Evolutionary conservation across 352 stramenopile species (phyloP).

Genomic region (Phytophthora megakarya): DNA sequence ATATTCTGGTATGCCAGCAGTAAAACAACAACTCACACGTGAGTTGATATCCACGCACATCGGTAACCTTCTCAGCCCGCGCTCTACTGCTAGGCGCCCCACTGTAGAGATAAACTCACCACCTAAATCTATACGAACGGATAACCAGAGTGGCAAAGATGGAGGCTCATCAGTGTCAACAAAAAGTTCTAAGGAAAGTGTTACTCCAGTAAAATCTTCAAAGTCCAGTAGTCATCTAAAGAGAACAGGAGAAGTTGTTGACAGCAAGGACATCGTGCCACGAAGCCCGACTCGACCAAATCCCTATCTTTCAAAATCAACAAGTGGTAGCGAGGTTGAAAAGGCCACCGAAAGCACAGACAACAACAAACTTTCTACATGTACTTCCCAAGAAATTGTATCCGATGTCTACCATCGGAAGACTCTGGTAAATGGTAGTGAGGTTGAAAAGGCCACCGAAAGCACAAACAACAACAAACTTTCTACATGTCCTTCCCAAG

Average conservation of each 20-base stretch:
- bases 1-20: slow-evolving; percentile 40
- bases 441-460: not conserved
- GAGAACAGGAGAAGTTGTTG: not conserved
- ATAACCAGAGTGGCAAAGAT: slow-evolving; percentile 8
- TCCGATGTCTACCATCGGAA: slow-evolving; percentile 2
- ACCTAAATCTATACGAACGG: not conserved
- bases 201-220: not conserved
- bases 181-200: slow-evolving; percentile 15
- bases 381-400: not conserved
- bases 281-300: not conserved
- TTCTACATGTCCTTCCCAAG: not conserved
- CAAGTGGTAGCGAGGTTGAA: not conserved
- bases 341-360: not conserved
- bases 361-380: not conserved
- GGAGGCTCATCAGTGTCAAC: not conserved
- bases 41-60: slow-evolving; percentile 35
- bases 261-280: not conserved
- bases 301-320: not conserved
- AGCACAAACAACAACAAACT: not conserved
- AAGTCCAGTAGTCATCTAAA: slow-evolving; percentile 22
- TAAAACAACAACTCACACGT: slow-evolving; percentile 40
- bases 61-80: slow-evolving; percentile 5
- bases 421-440: not conserved
- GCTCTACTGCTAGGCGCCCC: not conserved
- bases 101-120: not conserved